Percentiles rank a stretch among this genome's conserved stretches.
These are phyloP conservation scores for Botrytis pseudocinerea DNA, from an alignment of 2,329 filamentous ascomycete species.

Conservation along the genomic window DNA sequence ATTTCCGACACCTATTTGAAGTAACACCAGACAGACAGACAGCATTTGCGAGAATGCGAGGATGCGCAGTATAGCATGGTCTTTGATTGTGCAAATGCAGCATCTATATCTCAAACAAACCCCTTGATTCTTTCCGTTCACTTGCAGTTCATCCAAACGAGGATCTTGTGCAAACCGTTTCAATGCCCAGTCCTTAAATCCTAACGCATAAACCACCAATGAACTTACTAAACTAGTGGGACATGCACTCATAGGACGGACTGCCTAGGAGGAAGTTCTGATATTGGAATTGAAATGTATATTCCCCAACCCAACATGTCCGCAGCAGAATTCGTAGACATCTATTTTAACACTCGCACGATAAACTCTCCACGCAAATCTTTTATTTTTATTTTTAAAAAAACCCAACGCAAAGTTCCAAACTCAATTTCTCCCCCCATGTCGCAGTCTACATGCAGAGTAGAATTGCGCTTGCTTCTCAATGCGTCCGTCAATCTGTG, in stretches of 20 bases:
- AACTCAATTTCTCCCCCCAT: not conserved
- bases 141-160: not conserved
- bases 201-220: not conserved
- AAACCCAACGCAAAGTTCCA: not conserved
- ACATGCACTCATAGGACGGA: not conserved
- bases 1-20: not conserved
- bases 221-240: not conserved
- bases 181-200: not conserved
- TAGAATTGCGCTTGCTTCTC: too few species aligned
- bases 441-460: too few species aligned
- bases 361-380: not conserved
- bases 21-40: not conserved
- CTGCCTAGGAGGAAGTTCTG: not conserved
- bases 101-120: not conserved
- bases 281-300: not conserved
- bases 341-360: not conserved
- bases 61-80: not conserved
- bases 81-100: not conserved
- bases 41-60: not conserved
- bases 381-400: too few species aligned
- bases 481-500: too few species aligned
- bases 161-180: not conserved
- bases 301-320: not conserved
- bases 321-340: not conserved
- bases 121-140: not conserved